A percentile compares a stretch with the other conserved stretches of the same genome.
phyloP scores from a whole-genome alignment of 805 yeast species.

The Teunomyces kruisii region DNA sequence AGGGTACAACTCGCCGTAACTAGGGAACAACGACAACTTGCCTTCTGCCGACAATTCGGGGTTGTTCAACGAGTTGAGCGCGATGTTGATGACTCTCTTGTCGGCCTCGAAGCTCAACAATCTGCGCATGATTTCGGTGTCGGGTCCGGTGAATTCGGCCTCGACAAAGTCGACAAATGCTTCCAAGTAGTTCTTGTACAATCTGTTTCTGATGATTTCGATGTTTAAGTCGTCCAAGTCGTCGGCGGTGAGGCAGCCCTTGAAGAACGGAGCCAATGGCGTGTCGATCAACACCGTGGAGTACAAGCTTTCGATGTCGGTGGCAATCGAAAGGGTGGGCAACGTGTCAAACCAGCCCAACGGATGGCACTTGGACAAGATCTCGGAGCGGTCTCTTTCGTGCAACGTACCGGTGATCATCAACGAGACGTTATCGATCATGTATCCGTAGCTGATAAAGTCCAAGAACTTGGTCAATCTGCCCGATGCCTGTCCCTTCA shows the following conservation, averaged over 20 bases:
- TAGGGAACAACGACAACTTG: conserved; percentile 71
- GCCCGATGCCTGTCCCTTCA: conserved; percentile 80
- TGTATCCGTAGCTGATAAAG: conserved; percentile 90
- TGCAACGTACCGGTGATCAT: conserved; percentile 97
- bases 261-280: conserved; percentile 95
- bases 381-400: conserved; percentile 86
- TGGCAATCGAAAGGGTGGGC: conserved; percentile 92
- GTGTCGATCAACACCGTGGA: conserved; percentile 93
- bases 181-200: conserved; percentile 91
- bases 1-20: conserved; percentile 79
- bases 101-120: conserved; percentile 91
- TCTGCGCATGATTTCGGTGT: conserved; percentile 74
- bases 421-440: conserved; percentile 96
- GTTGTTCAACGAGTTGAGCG: conserved; percentile 80
- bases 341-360: conserved; percentile 98
- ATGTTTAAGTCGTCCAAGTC: conserved; percentile 94
- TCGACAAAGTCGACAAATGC: conserved; percentile 72
- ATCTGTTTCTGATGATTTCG: conserved; percentile 87
- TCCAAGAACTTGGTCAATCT: conserved; percentile 83
- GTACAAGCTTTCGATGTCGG: conserved; percentile 91
- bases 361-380: conserved; percentile 90
- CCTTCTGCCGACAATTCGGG: conserved; percentile 76
- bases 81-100: conserved; percentile 87
- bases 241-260: conserved; percentile 80
- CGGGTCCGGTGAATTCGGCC: conserved; percentile 66